Evolutionary conservation across 2,329 filamentous ascomycete species (phyloP).

Genomic region (Fusarium buxicola): DNA sequence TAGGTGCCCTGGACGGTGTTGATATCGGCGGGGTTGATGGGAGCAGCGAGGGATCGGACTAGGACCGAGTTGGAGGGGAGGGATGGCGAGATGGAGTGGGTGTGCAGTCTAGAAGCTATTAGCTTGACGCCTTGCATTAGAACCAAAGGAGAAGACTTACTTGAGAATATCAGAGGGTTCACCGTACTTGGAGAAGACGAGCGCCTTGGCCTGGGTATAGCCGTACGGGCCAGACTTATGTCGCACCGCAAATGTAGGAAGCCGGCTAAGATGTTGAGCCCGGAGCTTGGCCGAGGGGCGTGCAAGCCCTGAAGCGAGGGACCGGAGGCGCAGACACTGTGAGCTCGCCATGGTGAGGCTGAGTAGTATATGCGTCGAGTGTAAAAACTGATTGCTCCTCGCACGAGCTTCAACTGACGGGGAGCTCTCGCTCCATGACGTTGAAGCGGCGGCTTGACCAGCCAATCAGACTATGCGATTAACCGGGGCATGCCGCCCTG

Average conservation of each 20-base stretch:
- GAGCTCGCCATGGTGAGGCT: slow-evolving; percentile 38
- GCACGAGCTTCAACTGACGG: slow-evolving; percentile 17
- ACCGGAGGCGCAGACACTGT: slow-evolving; percentile 40
- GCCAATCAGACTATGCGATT: slow-evolving; percentile 30
- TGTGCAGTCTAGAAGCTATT: slow-evolving; percentile 67
- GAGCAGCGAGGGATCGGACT: slow-evolving; percentile 87
- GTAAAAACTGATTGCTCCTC: slow-evolving; percentile 2
- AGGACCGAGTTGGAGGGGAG: slow-evolving; percentile 75
- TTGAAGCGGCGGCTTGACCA: slow-evolving; percentile 7
- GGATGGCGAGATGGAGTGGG: slow-evolving; percentile 80
- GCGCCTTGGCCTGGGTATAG: slow-evolving; percentile 86
- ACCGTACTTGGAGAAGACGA: slow-evolving; percentile 79
- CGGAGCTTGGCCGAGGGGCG: slow-evolving; percentile 39
- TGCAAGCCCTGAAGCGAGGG: slow-evolving; percentile 36
- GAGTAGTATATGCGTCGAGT: neutral
- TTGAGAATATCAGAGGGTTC: slow-evolving; percentile 78
- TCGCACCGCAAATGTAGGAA: slow-evolving; percentile 51
- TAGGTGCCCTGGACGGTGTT: slow-evolving; percentile 99
- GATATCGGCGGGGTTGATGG: slow-evolving; percentile 97
- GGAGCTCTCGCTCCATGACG: slow-evolving; percentile 33
- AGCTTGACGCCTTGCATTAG: neutral
- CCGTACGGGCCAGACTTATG: slow-evolving; percentile 75
- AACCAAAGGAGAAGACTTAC: slow-evolving; percentile 52
- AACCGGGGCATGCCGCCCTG: slow-evolving; percentile 18
- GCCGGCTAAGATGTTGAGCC: slow-evolving; percentile 24